Evolutionary conservation across 306 rosid species (phyloP).

Genomic region (Nissolia schottii): DNA sequence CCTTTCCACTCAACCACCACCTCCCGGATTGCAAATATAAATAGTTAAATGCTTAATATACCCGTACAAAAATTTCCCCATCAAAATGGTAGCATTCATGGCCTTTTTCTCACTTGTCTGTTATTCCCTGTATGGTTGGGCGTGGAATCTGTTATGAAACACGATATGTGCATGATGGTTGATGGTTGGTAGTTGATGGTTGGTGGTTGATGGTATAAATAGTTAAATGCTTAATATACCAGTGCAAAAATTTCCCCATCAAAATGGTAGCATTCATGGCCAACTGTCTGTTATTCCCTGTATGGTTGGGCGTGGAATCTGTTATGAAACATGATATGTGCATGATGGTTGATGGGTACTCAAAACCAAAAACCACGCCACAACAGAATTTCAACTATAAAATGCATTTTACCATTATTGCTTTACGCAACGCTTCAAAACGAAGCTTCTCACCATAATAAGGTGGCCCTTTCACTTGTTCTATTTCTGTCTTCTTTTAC

Average conservation of each 20-base stretch:
- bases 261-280: background rate
- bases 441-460: conserved; percentile 25
- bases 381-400: conserved; percentile 16
- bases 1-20: too few relatives aligned
- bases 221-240: too few relatives aligned
- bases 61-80: background rate
- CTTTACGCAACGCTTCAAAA: conserved; percentile 16
- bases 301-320: conserved; percentile 1
- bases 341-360: conserved; percentile 15
- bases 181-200: too few relatives aligned
- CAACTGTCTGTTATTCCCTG: background rate
- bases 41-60: too few relatives aligned
- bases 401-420: conserved; percentile 16
- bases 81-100: background rate
- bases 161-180: conserved; percentile 13
- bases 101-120: background rate
- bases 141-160: background rate
- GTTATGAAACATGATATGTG: background rate
- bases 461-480: conserved; percentile 17
- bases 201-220: too few relatives aligned
- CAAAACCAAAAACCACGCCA: conserved; percentile 8
- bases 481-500: conserved; percentile 17
- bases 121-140: background rate
- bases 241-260: background rate
- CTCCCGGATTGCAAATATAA: too few relatives aligned